Percentiles rank a stretch among this genome's conserved stretches.
Evolutionary conservation across 1,284 basidiomycete genomes (phyloP).

Genomic region (Malassezia globosa): DNA sequence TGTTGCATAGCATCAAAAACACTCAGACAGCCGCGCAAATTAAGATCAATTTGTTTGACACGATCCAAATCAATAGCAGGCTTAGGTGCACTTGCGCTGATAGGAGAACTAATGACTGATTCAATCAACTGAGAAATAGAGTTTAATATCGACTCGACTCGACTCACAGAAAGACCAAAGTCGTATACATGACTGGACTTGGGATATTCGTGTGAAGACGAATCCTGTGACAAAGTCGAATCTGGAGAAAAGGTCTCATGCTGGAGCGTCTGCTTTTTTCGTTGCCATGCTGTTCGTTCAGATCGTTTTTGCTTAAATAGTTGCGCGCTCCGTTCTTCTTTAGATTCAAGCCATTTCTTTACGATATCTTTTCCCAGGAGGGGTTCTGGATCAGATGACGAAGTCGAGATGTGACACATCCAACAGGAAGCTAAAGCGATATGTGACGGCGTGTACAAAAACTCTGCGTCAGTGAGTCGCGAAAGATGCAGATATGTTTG

Average conservation of each 20-base stretch:
- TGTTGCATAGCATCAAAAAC: background rate
- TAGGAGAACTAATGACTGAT: background rate
- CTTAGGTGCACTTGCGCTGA: constrained; percentile 9
- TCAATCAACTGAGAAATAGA: constrained; percentile 17
- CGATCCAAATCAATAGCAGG: constrained; percentile 21
- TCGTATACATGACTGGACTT: background rate
- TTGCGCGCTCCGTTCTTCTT: constrained; percentile 7
- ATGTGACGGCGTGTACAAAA: constrained; percentile 82
- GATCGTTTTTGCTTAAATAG: background rate
- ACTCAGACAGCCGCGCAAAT: constrained; percentile 1
- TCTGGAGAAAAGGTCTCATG: background rate
- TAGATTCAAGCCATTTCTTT: constrained; percentile 53
- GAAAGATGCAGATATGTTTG: constrained; percentile 49
- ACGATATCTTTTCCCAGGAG: constrained; percentile 51
- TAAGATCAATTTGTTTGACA: constrained; percentile 27
- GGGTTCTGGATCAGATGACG: background rate
- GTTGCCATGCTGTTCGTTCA: background rate
- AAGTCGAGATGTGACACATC: constrained; percentile 1
- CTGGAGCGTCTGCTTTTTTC: constrained; percentile 20
- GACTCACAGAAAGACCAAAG: constrained; percentile 41
- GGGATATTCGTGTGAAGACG: background rate
- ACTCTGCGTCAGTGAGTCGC: constrained; percentile 78
- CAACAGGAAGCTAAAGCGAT: constrained; percentile 67
- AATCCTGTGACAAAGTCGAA: too few relatives aligned
- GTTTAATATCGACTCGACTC: constrained; percentile 59